Conservation (phyloP, 2,329 filamentous ascomycete genomes). For the Monilinia aucupariae region DNA sequence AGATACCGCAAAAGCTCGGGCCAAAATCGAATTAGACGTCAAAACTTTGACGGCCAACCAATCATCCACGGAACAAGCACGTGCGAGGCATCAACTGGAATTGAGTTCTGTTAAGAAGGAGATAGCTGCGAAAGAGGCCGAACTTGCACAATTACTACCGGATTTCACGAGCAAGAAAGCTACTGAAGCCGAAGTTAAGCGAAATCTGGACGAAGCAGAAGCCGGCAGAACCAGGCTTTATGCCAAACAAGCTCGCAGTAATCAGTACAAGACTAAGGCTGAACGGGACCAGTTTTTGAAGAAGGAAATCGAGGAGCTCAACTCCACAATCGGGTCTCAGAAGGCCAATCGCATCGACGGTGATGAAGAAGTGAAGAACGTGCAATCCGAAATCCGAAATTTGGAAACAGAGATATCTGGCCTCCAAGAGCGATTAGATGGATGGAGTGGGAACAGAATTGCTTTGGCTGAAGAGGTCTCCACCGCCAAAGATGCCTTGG, state of each 20-base stretch:
- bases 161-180: constrained; percentile 68
- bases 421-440: constrained; percentile 68
- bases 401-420: constrained; percentile 68
- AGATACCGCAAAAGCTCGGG: constrained; percentile 71
- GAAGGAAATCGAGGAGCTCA: constrained; percentile 74
- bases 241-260: constrained; percentile 84
- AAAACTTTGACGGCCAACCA: constrained; percentile 81
- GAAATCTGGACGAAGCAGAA: constrained; percentile 70
- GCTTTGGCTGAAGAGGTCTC: constrained; percentile 69
- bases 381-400: constrained; percentile 64
- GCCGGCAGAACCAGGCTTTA: constrained; percentile 72
- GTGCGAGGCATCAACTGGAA: constrained; percentile 64
- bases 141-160: constrained; percentile 70
- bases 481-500: constrained; percentile 69
- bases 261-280: constrained; percentile 79
- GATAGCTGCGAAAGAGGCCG: constrained; percentile 69
- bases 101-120: constrained; percentile 66
- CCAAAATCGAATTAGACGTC: constrained; percentile 79
- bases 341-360: constrained; percentile 82
- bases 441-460: constrained; percentile 69
- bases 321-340: constrained; percentile 68
- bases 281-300: constrained; percentile 82
- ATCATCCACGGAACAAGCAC: constrained; percentile 67
- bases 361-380: constrained; percentile 70
- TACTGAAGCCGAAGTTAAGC: constrained; percentile 64